phyloP scores from a whole-genome alignment of 768 basidiomycete genomes.

The Hericium rajendrae region DNA sequence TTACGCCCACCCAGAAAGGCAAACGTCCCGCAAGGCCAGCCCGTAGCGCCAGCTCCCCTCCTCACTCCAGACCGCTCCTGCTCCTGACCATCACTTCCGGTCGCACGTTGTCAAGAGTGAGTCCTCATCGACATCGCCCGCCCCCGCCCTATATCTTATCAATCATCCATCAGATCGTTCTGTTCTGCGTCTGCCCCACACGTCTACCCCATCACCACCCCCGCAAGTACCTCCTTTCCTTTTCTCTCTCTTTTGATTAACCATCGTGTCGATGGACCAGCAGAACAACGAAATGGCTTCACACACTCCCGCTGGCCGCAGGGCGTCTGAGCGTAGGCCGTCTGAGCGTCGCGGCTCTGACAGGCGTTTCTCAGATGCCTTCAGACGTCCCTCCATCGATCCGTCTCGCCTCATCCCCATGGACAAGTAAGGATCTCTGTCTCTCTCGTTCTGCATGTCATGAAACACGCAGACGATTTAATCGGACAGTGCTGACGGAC shows the following conservation, averaged over 20 bases:
- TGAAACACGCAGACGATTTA: constrained; percentile 2
- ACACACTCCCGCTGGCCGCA: background rate
- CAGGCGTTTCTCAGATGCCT: constrained; percentile 36
- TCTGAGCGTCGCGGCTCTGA: constrained; percentile 31
- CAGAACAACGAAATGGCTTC: constrained; percentile 23
- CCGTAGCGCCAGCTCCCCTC: too few relatives aligned
- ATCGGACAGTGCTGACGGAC: background rate
- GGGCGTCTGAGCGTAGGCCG: constrained; percentile 30
- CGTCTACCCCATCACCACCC: background rate
- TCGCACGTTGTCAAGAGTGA: background rate
- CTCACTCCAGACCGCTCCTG: too few relatives aligned
- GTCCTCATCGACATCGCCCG: background rate
- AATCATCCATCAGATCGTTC: background rate
- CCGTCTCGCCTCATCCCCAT: constrained; percentile 68
- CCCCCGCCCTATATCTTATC: background rate
- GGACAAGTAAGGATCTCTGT: constrained; percentile 50
- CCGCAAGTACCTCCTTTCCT: background rate
- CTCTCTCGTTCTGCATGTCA: background rate
- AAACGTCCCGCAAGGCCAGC: too few relatives aligned
- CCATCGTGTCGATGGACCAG: constrained; percentile 6
- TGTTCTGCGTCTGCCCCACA: too few relatives aligned
- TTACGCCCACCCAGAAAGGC: too few relatives aligned
- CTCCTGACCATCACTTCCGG: background rate
- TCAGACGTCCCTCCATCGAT: constrained; percentile 67
- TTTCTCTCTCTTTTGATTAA: background rate